These are phyloP conservation scores for Populus alba DNA, from an alignment of 345 rosid species.

Conservation along the genomic window DNA sequence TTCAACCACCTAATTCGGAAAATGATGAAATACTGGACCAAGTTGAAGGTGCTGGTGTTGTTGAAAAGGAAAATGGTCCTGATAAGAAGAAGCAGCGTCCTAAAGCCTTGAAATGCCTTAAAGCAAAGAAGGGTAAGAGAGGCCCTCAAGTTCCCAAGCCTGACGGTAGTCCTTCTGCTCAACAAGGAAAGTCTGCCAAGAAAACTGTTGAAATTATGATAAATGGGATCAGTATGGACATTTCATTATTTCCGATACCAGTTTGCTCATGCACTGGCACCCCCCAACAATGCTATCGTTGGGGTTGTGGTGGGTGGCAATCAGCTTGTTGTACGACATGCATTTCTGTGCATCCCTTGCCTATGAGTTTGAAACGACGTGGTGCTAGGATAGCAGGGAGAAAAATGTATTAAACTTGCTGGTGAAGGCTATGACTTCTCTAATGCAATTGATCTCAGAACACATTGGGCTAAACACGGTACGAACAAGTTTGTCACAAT, in stretches of 20 bases:
- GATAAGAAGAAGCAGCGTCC: slow-evolving; percentile 60
- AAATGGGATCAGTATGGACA: slow-evolving; percentile 84
- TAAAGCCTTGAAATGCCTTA: slow-evolving; percentile 47
- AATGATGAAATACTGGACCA: slow-evolving; percentile 46
- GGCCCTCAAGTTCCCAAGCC: slow-evolving; percentile 68
- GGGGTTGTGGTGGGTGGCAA: slow-evolving; percentile 99
- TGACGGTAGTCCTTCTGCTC: slow-evolving; percentile 35
- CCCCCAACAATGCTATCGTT: slow-evolving; percentile 92
- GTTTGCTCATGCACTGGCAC: slow-evolving; percentile 89
- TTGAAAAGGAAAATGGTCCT: slow-evolving; percentile 41
- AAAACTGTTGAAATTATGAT: slow-evolving; percentile 73
- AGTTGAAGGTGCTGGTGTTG: slow-evolving; percentile 44
- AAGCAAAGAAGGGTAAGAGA: slow-evolving; percentile 48
- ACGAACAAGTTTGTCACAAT: slow-evolving; percentile 98
- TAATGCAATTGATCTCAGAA: slow-evolving; percentile 78
- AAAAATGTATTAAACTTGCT: slow-evolving; percentile 95
- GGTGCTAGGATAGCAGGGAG: slow-evolving; percentile 97
- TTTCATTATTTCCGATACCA: slow-evolving; percentile 78
- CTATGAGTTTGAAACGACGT: slow-evolving; percentile 89
- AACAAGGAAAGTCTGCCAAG: slow-evolving; percentile 68
- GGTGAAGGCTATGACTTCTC: slow-evolving; percentile 78
- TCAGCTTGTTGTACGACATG: slow-evolving; percentile 90
- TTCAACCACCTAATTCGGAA: slow-evolving; percentile 51
- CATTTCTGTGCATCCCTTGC: slow-evolving; percentile 88
- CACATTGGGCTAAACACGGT: slow-evolving; percentile 97